Evolutionary conservation across 768 basidiomycete species (phyloP).

Genomic region (Trametes gibbosa): DNA sequence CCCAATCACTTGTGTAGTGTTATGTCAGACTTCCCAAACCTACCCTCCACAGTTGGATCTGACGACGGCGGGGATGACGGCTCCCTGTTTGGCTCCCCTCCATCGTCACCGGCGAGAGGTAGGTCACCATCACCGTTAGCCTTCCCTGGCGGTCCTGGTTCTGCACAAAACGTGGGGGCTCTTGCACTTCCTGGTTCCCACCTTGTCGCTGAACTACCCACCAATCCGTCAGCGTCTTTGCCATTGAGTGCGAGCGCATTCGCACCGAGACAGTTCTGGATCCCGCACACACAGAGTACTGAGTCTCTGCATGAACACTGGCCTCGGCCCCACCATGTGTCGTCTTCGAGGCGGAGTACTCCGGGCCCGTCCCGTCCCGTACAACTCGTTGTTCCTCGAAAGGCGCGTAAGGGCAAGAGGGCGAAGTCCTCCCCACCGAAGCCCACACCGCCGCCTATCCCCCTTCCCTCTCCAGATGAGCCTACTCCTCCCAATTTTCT

Average conservation of each 20-base stretch:
- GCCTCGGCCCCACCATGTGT: neutral
- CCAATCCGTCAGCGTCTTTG: constrained; percentile 73
- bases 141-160: constrained; percentile 47
- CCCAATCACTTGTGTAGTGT: constrained; percentile 7
- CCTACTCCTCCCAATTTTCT: constrained; percentile 67
- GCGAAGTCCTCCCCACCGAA: constrained; percentile 40
- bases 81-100: constrained; percentile 80
- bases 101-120: constrained; percentile 68
- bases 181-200: constrained; percentile 98
- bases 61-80: constrained; percentile 47
- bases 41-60: neutral
- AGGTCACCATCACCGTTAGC: constrained; percentile 72
- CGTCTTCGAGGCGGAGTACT: constrained; percentile 11
- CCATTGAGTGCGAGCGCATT: constrained; percentile 26
- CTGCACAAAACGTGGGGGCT: constrained; percentile 91
- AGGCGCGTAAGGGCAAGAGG: constrained; percentile 35
- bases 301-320: neutral
- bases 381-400: constrained; percentile 26
- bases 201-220: constrained; percentile 81
- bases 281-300: neutral
- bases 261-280: constrained; percentile 31
- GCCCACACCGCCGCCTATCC: constrained; percentile 52
- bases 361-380: constrained; percentile 17
- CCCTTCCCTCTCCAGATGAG: constrained; percentile 58
- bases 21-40: constrained; percentile 22